Conservation (phyloP, 2,329 filamentous ascomycete species). For the Bipolaris cookei region DNA sequence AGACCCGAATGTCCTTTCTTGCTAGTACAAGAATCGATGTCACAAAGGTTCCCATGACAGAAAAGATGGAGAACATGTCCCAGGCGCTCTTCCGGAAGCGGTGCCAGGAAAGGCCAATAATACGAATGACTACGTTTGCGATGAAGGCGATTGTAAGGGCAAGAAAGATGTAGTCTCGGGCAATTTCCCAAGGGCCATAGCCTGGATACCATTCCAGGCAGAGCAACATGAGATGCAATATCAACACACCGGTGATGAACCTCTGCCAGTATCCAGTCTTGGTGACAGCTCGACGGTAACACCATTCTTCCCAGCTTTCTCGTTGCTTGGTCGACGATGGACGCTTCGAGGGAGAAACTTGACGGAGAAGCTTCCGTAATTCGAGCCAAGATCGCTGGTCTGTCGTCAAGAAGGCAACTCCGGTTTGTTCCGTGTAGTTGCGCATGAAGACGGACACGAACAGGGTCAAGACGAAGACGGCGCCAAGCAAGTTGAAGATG, state of each 20-base stretch:
- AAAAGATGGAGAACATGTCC: slow-evolving; percentile 87
- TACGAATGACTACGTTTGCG: slow-evolving; percentile 80
- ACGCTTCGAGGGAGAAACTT: slow-evolving; percentile 93
- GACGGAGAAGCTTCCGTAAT: slow-evolving; percentile 84
- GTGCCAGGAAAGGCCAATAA: slow-evolving; percentile 88
- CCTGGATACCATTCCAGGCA: slow-evolving; percentile 86
- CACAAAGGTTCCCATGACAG: slow-evolving; percentile 78
- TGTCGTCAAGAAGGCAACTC: slow-evolving; percentile 91
- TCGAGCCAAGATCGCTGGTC: slow-evolving; percentile 98
- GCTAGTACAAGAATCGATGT: slow-evolving; percentile 80
- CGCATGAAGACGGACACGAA: slow-evolving; percentile 99
- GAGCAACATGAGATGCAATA: slow-evolving; percentile 82
- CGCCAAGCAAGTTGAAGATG: slow-evolving; percentile 92
- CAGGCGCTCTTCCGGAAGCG: slow-evolving; percentile 92
- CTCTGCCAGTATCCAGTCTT: slow-evolving; percentile 94
- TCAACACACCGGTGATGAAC: slow-evolving; percentile 76
- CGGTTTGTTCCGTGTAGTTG: slow-evolving; percentile 98
- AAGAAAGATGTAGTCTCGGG: slow-evolving; percentile 79
- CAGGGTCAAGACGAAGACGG: slow-evolving; percentile 93
- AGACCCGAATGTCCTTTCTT: slow-evolving; percentile 62
- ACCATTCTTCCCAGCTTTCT: slow-evolving; percentile 85
- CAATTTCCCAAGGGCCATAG: slow-evolving; percentile 70
- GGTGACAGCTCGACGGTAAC: slow-evolving; percentile 89
- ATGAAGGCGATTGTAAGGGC: slow-evolving; percentile 82
- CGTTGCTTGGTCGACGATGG: slow-evolving; percentile 78